Evolutionary conservation across 108 stramenopile genomes (phyloP), one percentile per base, ranked within the genome.

Genomic region (Schizochytrium sp.): DNA sequence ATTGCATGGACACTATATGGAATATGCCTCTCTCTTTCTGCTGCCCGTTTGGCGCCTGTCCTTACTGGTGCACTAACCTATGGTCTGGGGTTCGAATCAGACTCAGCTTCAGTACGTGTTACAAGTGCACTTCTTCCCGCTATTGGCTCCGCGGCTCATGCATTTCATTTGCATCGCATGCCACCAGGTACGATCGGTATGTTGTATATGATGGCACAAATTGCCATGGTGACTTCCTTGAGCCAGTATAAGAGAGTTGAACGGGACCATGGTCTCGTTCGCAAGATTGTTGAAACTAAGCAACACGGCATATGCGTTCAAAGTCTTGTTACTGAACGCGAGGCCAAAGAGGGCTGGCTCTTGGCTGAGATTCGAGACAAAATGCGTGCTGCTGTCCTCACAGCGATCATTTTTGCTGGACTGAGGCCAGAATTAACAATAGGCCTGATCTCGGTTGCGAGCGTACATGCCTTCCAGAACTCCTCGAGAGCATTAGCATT

Each of bases 1-100:
- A n/a, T 49, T 8, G 5, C 76, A 5, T 83, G 76, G 76, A 83
- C 50, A 13, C 5, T 83, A 13, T 83, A 83, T 42, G 76, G 76
- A 47, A 13, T 42, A 47, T 83, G 76, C 47, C 61, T 64, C 88
- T 61, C 88, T 17, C 61, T 42, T 44, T 19, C 61, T 0, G 61
- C 45, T 17, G 61, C 46, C 28, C 61, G 61, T 38, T 64, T 88
- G n/a, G 61, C 61, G 19, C 88, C 88, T 41, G 44, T 44, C 47
- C 47, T 69, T 49, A 5, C n/a, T 53, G 46, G 50, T 0, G 76
- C 76, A 13, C 53, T 83, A 5, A 55, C 76, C 76, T 55, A n/a
- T 28, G 47, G 38, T 40, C 28, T 55, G 0, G 53, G 76, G 12
- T 55, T 83, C n/a, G 28, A 55, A n/a, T 53, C 40, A 10, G 19